Percentiles rank a stretch among this genome's conserved stretches.
Evolutionary conservation across 129 eudicot genomes (phyloP).

Genomic region (Flaveria ramosissima): DNA sequence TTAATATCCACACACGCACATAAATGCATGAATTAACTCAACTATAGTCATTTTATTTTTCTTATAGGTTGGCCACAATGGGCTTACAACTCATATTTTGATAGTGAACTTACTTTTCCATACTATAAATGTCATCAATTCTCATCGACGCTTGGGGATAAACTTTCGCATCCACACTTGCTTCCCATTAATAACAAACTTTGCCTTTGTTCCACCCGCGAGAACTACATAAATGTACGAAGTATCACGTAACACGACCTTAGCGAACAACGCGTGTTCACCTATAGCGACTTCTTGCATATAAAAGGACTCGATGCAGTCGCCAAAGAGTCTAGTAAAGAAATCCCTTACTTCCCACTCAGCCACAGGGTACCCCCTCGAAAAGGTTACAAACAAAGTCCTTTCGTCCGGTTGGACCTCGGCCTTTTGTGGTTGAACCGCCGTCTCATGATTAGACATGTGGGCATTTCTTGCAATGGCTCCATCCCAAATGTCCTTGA

Average conservation of each 20-base stretch:
- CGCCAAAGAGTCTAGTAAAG: constrained; percentile 45
- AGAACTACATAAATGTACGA: constrained; percentile 41
- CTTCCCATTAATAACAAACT: constrained; percentile 69
- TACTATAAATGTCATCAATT: neutral
- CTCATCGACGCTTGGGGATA: constrained; percentile 29
- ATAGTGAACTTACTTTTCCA: neutral
- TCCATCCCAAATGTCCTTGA: constrained; percentile 48
- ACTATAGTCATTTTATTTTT: too few relatives aligned
- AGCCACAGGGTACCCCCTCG: constrained; percentile 65
- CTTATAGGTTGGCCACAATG: neutral
- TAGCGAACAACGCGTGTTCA: constrained; percentile 64
- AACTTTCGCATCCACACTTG: constrained; percentile 85
- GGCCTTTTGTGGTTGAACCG: neutral
- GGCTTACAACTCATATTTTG: neutral
- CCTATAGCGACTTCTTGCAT: constrained; percentile 48
- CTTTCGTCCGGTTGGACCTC: constrained; percentile 41
- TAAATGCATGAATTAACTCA: too few relatives aligned
- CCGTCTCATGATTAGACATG: constrained; percentile 2
- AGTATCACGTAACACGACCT: constrained; percentile 43
- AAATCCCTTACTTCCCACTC: constrained; percentile 54
- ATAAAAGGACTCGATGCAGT: constrained; percentile 55
- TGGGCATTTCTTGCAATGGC: constrained; percentile 38
- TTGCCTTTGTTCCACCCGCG: constrained; percentile 46
- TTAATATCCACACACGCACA: too few relatives aligned
- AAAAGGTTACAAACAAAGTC: constrained; percentile 71